Conservation (phyloP, 2,329 filamentous ascomycete genomes). For the Pseudocercospora musae region DNA sequence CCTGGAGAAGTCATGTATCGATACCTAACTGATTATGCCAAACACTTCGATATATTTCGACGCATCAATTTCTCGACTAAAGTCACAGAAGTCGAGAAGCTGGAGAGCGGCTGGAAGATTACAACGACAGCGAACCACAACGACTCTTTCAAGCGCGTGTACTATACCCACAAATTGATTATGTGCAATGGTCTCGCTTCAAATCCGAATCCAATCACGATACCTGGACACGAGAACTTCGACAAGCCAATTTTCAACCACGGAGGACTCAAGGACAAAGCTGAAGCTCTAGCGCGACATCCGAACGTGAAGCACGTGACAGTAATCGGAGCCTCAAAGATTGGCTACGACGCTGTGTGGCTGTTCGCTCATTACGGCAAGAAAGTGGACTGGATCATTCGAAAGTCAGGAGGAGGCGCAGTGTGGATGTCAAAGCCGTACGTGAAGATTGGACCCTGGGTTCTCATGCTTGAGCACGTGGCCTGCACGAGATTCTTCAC, state of each 20-base stretch:
- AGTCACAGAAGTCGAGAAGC: slow-evolving; percentile 48
- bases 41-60: slow-evolving; percentile 49
- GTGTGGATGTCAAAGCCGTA: slow-evolving; percentile 57
- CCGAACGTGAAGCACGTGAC: slow-evolving; percentile 43
- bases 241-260: slow-evolving; percentile 54
- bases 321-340: slow-evolving; percentile 60
- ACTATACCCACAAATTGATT: slow-evolving; percentile 49
- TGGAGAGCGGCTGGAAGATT: slow-evolving; percentile 17
- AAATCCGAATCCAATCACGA: slow-evolving; percentile 51
- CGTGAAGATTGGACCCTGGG: slow-evolving; percentile 59
- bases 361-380: slow-evolving; percentile 50
- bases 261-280: slow-evolving; percentile 46
- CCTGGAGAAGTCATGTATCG: slow-evolving; percentile 54
- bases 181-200: slow-evolving; percentile 61
- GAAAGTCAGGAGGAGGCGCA: slow-evolving; percentile 55
- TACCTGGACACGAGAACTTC: slow-evolving; percentile 51
- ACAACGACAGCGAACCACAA: neutral
- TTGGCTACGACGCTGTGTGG: slow-evolving; percentile 61
- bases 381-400: slow-evolving; percentile 56
- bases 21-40: slow-evolving; percentile 57
- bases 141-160: neutral
- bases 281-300: slow-evolving; percentile 40
- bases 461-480: slow-evolving; percentile 64
- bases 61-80: slow-evolving; percentile 49
- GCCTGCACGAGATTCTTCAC: slow-evolving; percentile 64